Conservation (phyloP, 495 filamentous ascomycete species). For the Penicillium daleae region DNA sequence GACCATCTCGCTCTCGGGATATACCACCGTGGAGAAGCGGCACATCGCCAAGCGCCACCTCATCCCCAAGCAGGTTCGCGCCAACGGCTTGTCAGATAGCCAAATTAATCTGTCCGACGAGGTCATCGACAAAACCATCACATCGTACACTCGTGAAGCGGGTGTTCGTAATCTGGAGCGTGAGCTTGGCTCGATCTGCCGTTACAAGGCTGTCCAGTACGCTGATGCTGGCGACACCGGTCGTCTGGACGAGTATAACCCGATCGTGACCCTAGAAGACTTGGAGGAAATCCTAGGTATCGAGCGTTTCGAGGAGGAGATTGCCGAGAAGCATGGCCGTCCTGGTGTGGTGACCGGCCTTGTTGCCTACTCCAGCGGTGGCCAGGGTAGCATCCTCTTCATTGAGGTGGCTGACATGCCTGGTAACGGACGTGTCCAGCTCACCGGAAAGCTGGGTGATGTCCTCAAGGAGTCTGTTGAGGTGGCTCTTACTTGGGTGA, state of each 20-base stretch:
- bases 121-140: conserved; percentile 91
- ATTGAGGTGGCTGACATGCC: conserved; percentile 99
- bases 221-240: conserved; percentile 84
- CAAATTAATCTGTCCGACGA: conserved; percentile 78
- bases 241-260: conserved; percentile 71
- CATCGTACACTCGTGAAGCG: conserved; percentile 95
- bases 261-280: conserved; percentile 73
- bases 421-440: conserved; percentile 85
- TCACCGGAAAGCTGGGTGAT: conserved; percentile 98
- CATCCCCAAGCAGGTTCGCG: conserved; percentile 87
- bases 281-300: conserved; percentile 90
- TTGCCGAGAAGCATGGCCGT: conserved; percentile 83
- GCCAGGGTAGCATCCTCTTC: conserved; percentile 95
- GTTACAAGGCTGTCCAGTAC: conserved; percentile 92
- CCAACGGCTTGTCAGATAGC: conserved; percentile 74
- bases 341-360: conserved; percentile 97
- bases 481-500: conserved; percentile 95
- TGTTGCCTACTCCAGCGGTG: conserved; percentile 92
- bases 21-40: conserved; percentile 97
- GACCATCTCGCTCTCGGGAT: conserved; percentile 86
- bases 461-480: conserved; percentile 97
- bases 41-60: conserved; percentile 94
- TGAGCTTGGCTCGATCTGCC: conserved; percentile 92
- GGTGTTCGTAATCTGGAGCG: conserved; percentile 96
- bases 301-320: conserved; percentile 93